Evolutionary conservation across 164 flowering plant genomes (phyloP), one percentile per base, ranked within the genome.

Genomic region (Vitis rotundifolia): DNA sequence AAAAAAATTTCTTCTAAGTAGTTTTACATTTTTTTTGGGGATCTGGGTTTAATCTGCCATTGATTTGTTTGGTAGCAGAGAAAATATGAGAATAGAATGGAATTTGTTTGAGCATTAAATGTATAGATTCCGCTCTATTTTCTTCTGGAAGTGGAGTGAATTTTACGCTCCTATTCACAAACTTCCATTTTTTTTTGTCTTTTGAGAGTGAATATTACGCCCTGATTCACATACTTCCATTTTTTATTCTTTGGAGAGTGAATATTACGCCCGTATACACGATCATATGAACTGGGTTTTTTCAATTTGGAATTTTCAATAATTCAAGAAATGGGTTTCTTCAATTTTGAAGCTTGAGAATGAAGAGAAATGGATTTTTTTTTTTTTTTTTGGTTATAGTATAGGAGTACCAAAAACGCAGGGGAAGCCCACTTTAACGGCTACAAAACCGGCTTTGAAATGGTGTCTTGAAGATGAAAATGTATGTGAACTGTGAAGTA

Each of bases 401-500:
- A 2, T 10, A 26, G 66, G 55, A 28, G 81, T 76, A 77, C 74
- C 76, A 70, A 77, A 85, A 83, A 88, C 84, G 86, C 85, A 70
- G 71, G 82, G 73, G 54, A 5, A 56, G 78, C 82, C 91, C 70
- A 63, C 22, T 82, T 78, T 70, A 60, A 1, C 80, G 89, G 80
- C 93, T 71, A 10, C 62, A 84, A 88, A 84, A 67, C 70, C 75
- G 93, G 91, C 87, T 84, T 87, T 89, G 15, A 50, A 80, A 69
- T 66, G 77, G 76, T 60, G 76, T 68, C 66, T 69, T 75, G 67
- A 67, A 71, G 69, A 73, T 57, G 75, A 55, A 73, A 82, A 71
- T 78, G 88, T 72, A 76, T 71, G 79, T 60, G 7, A 56, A 59
- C 37, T 59, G 67, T 75, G 44, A 54, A 63, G 77, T 59, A 74